Base-by-base conservation (phyloP, 306 rosid genomes). In the Alnus rubra region DNA sequence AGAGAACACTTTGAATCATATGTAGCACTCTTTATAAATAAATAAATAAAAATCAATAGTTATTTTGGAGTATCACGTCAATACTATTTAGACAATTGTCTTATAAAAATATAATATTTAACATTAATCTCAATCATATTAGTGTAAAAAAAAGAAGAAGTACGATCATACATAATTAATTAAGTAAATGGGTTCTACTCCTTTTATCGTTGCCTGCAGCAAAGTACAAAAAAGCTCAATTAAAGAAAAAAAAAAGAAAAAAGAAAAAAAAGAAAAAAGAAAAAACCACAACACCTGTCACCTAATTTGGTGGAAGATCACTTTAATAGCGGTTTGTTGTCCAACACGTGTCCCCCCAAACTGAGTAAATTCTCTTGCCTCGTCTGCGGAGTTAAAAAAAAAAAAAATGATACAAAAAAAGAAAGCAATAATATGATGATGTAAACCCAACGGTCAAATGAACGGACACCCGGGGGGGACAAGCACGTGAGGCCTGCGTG, bases 361-460 rank as follows among this genome's bases (percentile, higher is more conserved):
- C n/a, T n/a, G n/a, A n/a, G n/a, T 23, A 23, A 23, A 23, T 23
- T 23, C 28, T 23, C 31, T 12, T 19, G 6, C 56, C 2, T 14
- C 13, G 51, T 33, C 42, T 42, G 45, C 18, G 23, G 11, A 18
- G 37, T 1, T n/a, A n/a, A 49, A 15, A 4, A 18, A 35, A 48
- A 35, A 33, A 35, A 71, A 9, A 39, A 23, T 30, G 60, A 33
- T 19, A 15, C 5, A 11, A 31, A 76, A 76, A 1, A 37, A 37
- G 4, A 39, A 42, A 5, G 45, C 45, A 42, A 9, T 10, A 69
- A 77, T 35, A 53, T 68, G 79, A 76, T 76, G 78, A 70, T 11
- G 74, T 55, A 73, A 74, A 18, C 83, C 80, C 82, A 91, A 93
- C 94, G 98, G 97, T 91, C 93, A 84, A 87, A 77, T 71, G 85